Percentiles rank a stretch among this genome's conserved stretches.
These are phyloP conservation scores for Spinacia oleracea DNA, from an alignment of 179 eudicot genomes.

Conservation along the genomic window DNA sequence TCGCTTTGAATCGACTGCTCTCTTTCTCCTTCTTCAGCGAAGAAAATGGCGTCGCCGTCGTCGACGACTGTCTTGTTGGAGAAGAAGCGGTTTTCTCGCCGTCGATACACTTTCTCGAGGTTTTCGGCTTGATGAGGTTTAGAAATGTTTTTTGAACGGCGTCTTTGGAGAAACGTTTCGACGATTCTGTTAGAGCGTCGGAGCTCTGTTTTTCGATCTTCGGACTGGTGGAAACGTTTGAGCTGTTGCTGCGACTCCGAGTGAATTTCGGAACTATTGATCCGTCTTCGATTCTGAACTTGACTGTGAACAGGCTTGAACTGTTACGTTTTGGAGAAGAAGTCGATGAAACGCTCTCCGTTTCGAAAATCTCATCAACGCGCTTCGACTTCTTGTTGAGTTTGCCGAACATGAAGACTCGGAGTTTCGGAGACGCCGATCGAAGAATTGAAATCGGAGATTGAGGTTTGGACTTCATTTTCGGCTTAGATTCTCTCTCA, in stretches of 20 bases:
- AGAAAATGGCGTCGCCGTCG: constrained; percentile 26
- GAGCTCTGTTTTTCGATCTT: constrained; percentile 22
- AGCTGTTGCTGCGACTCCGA: constrained; percentile 43
- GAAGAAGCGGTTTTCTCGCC: constrained; percentile 24
- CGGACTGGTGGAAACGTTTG: constrained; percentile 5
- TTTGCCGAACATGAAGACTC: constrained; percentile 47
- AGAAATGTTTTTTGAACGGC: constrained; percentile 48
- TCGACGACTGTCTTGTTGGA: constrained; percentile 28
- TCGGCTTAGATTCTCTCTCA: constrained; percentile 7
- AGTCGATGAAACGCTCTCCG: constrained; percentile 26
- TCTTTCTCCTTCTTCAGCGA: constrained; percentile 29
- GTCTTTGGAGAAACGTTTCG: constrained; percentile 39
- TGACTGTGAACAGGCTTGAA: constrained; percentile 41
- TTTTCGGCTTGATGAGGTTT: constrained; percentile 52
- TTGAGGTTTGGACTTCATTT: constrained; percentile 40
- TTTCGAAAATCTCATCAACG: constrained; percentile 25
- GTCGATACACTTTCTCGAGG: constrained; percentile 34
- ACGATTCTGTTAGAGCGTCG: constrained; percentile 13
- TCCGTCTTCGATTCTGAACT: constrained; percentile 43
- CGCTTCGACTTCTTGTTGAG: constrained; percentile 34
- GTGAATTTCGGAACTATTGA: constrained; percentile 36
- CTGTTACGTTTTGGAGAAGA: constrained; percentile 21
- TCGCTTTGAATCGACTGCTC: constrained; percentile 42
- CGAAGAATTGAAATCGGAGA: constrained; percentile 58
- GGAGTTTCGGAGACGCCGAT: constrained; percentile 48